These are phyloP conservation scores for Lipomyces starkeyi DNA, from an alignment of 805 yeast genomes.

Conservation along the genomic window DNA sequence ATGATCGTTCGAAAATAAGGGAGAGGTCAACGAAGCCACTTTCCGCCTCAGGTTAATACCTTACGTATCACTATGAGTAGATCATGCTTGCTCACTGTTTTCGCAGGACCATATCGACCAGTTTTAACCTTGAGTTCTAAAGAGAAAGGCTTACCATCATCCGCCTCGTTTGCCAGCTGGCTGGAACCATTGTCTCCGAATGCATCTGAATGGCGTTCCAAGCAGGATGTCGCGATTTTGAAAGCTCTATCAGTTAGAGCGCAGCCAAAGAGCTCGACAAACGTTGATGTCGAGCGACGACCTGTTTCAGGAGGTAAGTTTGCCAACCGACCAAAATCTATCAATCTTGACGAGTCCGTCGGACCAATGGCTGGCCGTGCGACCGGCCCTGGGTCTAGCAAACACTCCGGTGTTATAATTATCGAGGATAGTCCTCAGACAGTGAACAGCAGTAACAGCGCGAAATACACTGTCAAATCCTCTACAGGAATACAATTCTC, in stretches of 20 bases:
- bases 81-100: background rate
- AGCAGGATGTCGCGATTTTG: constrained; percentile 3
- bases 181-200: constrained; percentile 35
- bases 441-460: background rate
- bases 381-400: background rate
- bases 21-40: constrained; percentile 26
- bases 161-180: constrained; percentile 3
- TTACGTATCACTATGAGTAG: background rate
- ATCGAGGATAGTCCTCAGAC: constrained; percentile 1
- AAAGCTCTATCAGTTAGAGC: background rate
- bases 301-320: background rate
- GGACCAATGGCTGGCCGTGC: background rate
- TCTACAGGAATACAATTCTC: background rate
- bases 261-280: constrained; percentile 1
- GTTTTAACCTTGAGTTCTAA: constrained; percentile 11
- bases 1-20: constrained; percentile 21
- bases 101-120: constrained; percentile 18
- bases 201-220: constrained; percentile 18
- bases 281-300: constrained; percentile 11
- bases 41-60: constrained; percentile 11
- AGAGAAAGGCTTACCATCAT: constrained; percentile 6
- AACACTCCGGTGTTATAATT: background rate
- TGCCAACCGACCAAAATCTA: too few relatives aligned
- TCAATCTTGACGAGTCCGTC: background rate
- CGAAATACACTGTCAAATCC: background rate